These are phyloP conservation scores for Plantago elongata DNA, from an alignment of 257 asterid species.

Conservation along the genomic window DNA sequence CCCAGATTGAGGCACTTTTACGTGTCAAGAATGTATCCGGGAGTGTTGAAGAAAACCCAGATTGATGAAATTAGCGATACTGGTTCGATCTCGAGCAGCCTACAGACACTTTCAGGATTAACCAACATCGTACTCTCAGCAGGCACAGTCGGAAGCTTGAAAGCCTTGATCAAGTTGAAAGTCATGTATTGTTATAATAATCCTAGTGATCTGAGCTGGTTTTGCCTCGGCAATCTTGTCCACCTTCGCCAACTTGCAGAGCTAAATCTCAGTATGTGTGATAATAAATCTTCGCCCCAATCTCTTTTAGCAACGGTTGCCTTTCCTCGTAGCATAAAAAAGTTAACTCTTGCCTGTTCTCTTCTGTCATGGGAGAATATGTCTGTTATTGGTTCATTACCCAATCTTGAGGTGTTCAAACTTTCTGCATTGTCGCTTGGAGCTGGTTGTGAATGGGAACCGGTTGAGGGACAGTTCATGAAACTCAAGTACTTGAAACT, in stretches of 20 bases:
- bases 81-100: background rate
- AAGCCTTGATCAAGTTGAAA: too few relatives aligned
- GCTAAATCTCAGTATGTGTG: slow-evolving; percentile 2
- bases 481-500: background rate
- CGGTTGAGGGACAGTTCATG: slow-evolving; percentile 3
- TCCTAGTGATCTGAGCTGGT: too few relatives aligned
- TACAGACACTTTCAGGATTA: slow-evolving; percentile 13
- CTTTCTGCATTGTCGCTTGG: background rate
- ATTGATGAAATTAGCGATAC: too few relatives aligned
- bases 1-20: slow-evolving; percentile 18
- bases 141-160: too few relatives aligned
- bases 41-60: too few relatives aligned
- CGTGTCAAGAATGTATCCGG: slow-evolving; percentile 4
- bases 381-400: slow-evolving; percentile 1
- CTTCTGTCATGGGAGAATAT: slow-evolving; percentile 14
- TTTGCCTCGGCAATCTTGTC: slow-evolving; percentile 16
- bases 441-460: slow-evolving; percentile 14
- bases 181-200: too few relatives aligned
- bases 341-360: slow-evolving; percentile 9
- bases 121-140: background rate
- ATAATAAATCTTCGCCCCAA: slow-evolving; percentile 8
- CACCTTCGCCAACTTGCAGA: slow-evolving; percentile 18
- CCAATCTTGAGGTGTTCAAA: slow-evolving; percentile 18
- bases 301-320: background rate
- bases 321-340: slow-evolving; percentile 3